Conservation (phyloP, 805 yeast species). For the Candida dajiaensis region DNA sequence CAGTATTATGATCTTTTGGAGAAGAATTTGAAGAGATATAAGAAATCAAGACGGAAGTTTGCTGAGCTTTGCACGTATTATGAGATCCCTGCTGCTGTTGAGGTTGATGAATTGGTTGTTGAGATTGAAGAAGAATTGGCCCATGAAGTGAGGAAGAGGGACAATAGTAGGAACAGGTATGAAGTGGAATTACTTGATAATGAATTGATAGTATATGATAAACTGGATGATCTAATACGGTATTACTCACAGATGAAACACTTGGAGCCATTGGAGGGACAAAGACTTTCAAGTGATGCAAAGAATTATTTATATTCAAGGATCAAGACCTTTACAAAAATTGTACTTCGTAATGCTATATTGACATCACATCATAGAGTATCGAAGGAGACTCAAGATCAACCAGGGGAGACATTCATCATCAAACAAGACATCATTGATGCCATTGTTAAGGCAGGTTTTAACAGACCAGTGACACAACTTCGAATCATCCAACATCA, state of each 20-base stretch:
- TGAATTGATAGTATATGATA: background rate
- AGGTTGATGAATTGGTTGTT: slow-evolving; percentile 39
- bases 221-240: background rate
- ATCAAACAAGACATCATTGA: background rate
- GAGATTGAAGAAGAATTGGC: slow-evolving; percentile 39
- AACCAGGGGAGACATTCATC: background rate
- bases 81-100: slow-evolving; percentile 48
- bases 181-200: background rate
- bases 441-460: background rate
- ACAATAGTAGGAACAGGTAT: background rate
- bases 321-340: background rate
- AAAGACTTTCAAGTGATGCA: background rate
- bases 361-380: background rate
- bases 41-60: slow-evolving; percentile 15
- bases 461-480: background rate
- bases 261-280: background rate
- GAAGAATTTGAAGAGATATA: slow-evolving; percentile 22
- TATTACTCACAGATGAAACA: background rate
- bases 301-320: background rate
- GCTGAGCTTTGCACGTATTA: slow-evolving; percentile 29
- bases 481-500: background rate
- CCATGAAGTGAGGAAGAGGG: background rate
- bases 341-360: background rate
- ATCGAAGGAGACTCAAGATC: background rate
- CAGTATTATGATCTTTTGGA: slow-evolving; percentile 38